A percentile compares a stretch with the other conserved stretches of the same genome.
Evolutionary conservation across 306 rosid species (phyloP).

Genomic region (Malus sylvestris): DNA sequence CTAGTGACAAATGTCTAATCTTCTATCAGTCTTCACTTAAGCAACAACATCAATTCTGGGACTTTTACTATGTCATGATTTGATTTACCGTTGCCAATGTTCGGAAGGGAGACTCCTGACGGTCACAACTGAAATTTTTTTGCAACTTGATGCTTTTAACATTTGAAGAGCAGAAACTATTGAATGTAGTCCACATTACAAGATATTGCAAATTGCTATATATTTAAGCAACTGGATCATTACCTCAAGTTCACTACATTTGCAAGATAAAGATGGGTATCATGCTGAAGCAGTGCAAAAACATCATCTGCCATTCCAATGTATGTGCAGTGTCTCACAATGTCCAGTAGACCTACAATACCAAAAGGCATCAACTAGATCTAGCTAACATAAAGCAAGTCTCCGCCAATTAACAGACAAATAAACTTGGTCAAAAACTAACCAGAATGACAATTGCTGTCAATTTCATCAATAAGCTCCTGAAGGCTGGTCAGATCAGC

Average conservation of each 20-base stretch:
- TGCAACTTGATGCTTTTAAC: too few relatives aligned
- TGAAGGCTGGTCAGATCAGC: slow-evolving; percentile 69
- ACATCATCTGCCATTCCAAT: slow-evolving; percentile 94
- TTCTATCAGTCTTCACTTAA: background rate
- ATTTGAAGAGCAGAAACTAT: too few relatives aligned
- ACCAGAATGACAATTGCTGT: slow-evolving; percentile 64
- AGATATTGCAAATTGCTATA: too few relatives aligned
- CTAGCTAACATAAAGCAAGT: slow-evolving; percentile 7
- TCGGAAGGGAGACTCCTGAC: too few relatives aligned
- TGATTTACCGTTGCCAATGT: background rate
- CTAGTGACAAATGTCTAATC: background rate
- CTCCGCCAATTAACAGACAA: background rate
- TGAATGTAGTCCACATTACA: too few relatives aligned
- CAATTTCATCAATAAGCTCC: slow-evolving; percentile 67
- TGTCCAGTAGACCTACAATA: slow-evolving; percentile 65
- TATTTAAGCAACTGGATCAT: slow-evolving; percentile 14
- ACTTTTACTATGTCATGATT: background rate
- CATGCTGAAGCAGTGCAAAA: slow-evolving; percentile 86
- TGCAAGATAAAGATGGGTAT: slow-evolving; percentile 85
- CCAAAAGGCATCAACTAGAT: slow-evolving; percentile 15
- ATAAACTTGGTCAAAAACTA: slow-evolving; percentile 3
- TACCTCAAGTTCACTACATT: slow-evolving; percentile 86
- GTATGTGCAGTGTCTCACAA: slow-evolving; percentile 72
- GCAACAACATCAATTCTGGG: background rate
- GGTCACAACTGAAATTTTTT: too few relatives aligned